A percentile compares a stretch with the other conserved stretches of the same genome.
phyloP scores from a whole-genome alignment of 2,329 filamentous ascomycete species.

The Blumeria hordei region DNA sequence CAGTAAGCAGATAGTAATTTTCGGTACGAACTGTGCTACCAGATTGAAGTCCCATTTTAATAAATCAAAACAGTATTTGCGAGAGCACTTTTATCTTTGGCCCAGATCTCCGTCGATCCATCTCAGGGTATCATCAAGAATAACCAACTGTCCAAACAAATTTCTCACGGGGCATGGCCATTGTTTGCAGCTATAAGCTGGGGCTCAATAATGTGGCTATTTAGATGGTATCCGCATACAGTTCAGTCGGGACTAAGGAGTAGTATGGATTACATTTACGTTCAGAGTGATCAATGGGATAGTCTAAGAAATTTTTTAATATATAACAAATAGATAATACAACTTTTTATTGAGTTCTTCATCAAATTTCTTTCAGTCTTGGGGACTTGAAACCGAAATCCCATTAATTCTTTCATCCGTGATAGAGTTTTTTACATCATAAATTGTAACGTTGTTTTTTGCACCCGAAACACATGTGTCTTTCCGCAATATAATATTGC shows the following conservation, averaged over 20 bases:
- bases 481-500: too few relatives aligned
- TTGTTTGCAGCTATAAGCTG: slow-evolving; percentile 78
- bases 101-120: slow-evolving; percentile 56
- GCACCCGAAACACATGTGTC: too few relatives aligned
- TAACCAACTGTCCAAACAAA: slow-evolving; percentile 19
- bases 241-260: slow-evolving; percentile 76
- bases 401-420: too few relatives aligned
- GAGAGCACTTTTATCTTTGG: slow-evolving; percentile 62
- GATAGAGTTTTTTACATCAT: too few relatives aligned
- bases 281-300: slow-evolving; percentile 75
- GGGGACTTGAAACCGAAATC: too few relatives aligned
- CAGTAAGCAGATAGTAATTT: slow-evolving; percentile 93
- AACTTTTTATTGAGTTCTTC: too few relatives aligned
- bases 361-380: too few relatives aligned
- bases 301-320: slow-evolving; percentile 61
- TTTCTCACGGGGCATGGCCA: slow-evolving; percentile 63
- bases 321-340: slow-evolving; percentile 40
- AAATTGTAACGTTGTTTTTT: too few relatives aligned
- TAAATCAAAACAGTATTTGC: slow-evolving; percentile 42
- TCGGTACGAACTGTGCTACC: slow-evolving; percentile 19
- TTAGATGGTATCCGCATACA: slow-evolving; percentile 73
- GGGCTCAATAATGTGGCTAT: slow-evolving; percentile 89
- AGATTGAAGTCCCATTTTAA: neutral
- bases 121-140: slow-evolving; percentile 25
- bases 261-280: slow-evolving; percentile 96